Base-by-base conservation (phyloP, 129 eudicot species). In the Cynara cardunculus region DNA sequence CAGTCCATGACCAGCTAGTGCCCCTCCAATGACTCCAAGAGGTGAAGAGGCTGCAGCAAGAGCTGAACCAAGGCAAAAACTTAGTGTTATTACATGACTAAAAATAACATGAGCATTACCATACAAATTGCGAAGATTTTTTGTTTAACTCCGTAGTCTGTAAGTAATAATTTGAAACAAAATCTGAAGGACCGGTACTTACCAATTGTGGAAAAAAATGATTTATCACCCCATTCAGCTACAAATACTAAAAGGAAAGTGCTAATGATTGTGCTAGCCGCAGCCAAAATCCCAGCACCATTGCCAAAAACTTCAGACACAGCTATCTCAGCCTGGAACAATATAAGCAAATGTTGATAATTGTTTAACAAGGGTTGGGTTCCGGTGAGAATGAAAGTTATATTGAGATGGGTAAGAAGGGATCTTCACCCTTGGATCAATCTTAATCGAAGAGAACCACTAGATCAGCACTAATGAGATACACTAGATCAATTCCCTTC, bases 211-310 rank as follows among this genome's bases (percentile, higher is more conserved):
- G 99, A 96, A 91, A 96, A 96, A 77, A 96, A 92, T 70, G 99
- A 96, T 72, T 96, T 96, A 79, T 96, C 99, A 44, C 98, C 99
- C 99, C 99, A 96, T 84, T 96, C 99, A 81, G 99, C 99, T 34
- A 96, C 97, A 78, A 93, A 93, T 75, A 93, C 99, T 78, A 91
- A 41, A 78, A 80, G 66, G 78, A 91, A 91, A 4, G 94, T 89
- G 86, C 97, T 91, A 72, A 89, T 62, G 77, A 91, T 83, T 37
- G 98, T 93, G 91, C 84, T 85, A 16, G 97, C 92, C 72, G 94
- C 92, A 78, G 98, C 98, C 62, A 93, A 92, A 74, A 93, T 89
- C 59, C 98, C 98, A 26, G 98, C 95, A 61, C 98, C 98, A 49
- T 87, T 82, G 39, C 99, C 99, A 77, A 90, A 87, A 71, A 95